These are phyloP conservation scores for Moesziomyces sp. DNA, from an alignment of 1,284 basidiomycete species.

Conservation along the genomic window DNA sequence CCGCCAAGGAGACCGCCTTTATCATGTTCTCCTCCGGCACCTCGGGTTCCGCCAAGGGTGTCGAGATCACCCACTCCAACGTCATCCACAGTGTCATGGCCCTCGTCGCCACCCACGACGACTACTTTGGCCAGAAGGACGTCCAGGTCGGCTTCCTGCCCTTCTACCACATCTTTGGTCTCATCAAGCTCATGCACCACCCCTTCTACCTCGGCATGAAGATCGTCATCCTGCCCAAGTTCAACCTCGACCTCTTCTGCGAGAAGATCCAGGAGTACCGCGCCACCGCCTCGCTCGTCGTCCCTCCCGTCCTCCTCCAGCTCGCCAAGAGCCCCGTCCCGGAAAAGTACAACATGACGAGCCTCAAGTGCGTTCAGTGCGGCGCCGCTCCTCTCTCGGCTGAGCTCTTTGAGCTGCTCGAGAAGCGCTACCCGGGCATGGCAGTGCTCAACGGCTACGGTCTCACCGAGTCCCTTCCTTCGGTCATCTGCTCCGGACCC, in stretches of 20 bases:
- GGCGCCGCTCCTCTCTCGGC: conserved; percentile 85
- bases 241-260: conserved; percentile 79
- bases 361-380: conserved; percentile 75
- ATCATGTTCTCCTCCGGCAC: conserved; percentile 64
- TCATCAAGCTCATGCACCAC: conserved; percentile 75
- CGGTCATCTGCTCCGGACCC: conserved; percentile 67
- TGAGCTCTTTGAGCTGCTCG: conserved; percentile 74
- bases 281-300: conserved; percentile 76
- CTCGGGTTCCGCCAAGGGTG: conserved; percentile 64
- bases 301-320: conserved; percentile 84
- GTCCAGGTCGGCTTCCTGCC: conserved; percentile 59
- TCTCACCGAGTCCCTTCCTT: conserved; percentile 82
- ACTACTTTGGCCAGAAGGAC: conserved; percentile 50
- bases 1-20: conserved; percentile 49
- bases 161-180: conserved; percentile 67
- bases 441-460: conserved; percentile 73
- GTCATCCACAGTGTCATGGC: conserved; percentile 55
- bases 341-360: conserved; percentile 77
- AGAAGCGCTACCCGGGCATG: conserved; percentile 70
- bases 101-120: conserved; percentile 33
- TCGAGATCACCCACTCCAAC: conserved; percentile 63
- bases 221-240: conserved; percentile 77
- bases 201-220: conserved; percentile 75
- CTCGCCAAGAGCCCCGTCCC: conserved; percentile 80
- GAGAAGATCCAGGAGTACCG: conserved; percentile 76